Evolutionary conservation across 805 yeast species (phyloP).

Genomic region (Clavispora santaluciae): DNA sequence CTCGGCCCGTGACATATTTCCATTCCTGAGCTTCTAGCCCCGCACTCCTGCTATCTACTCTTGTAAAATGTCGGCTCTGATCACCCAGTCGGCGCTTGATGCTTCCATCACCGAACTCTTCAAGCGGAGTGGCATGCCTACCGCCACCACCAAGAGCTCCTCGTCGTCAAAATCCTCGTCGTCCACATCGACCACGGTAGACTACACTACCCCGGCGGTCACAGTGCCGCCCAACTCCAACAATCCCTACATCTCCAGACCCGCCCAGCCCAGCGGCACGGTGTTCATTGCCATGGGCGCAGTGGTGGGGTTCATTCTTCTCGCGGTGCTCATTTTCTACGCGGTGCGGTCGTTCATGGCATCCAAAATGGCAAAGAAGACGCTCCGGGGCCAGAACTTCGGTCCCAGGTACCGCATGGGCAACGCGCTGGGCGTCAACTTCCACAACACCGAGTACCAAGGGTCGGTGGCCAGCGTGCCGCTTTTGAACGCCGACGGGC

Average conservation of each 20-base stretch:
- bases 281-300: constrained; percentile 81
- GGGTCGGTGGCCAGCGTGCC: constrained; percentile 32
- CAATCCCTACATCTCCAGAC: constrained; percentile 60
- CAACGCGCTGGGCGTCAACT: neutral
- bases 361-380: constrained; percentile 46
- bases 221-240: constrained; percentile 52
- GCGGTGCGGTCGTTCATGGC: constrained; percentile 44
- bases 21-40: no score
- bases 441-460: constrained; percentile 12
- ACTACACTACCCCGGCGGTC: constrained; percentile 44
- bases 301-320: constrained; percentile 53
- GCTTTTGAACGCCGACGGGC: constrained; percentile 20
- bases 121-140: constrained; percentile 1
- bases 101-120: neutral
- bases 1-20: no score
- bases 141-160: constrained; percentile 1
- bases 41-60: no score
- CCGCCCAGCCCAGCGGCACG: constrained; percentile 63
- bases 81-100: neutral
- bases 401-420: constrained; percentile 19
- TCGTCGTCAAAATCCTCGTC: constrained; percentile 14
- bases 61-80: neutral
- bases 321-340: constrained; percentile 51
- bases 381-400: constrained; percentile 30
- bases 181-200: constrained; percentile 12